A percentile compares a stretch with the other conserved stretches of the same genome.
These are phyloP conservation scores for Cyclanthera cordifolia DNA, from an alignment of 306 rosid species.

Conservation along the genomic window DNA sequence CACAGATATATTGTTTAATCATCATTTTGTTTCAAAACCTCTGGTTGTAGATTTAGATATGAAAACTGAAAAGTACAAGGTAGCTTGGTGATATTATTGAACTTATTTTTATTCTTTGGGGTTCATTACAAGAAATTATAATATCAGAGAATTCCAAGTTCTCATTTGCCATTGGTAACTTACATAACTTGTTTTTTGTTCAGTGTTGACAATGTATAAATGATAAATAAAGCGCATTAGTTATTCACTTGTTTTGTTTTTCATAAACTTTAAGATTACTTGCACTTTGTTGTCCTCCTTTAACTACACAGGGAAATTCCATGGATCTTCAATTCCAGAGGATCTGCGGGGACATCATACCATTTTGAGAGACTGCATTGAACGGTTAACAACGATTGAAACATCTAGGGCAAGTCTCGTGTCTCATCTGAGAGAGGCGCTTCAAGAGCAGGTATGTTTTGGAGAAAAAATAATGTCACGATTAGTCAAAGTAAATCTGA, in stretches of 20 bases:
- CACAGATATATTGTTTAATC: too few relatives aligned
- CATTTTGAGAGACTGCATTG: constrained; percentile 56
- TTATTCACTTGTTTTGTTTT: neutral
- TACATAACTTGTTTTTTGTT: neutral
- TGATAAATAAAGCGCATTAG: neutral
- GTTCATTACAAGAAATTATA: neutral
- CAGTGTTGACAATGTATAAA: neutral
- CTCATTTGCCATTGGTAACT: neutral
- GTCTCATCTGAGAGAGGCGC: constrained; percentile 77
- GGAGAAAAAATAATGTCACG: neutral
- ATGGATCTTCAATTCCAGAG: constrained; percentile 51
- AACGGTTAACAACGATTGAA: constrained; percentile 60
- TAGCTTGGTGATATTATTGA: too few relatives aligned
- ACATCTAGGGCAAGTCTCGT: constrained; percentile 73
- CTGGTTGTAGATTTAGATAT: too few relatives aligned
- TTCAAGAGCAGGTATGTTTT: constrained; percentile 70
- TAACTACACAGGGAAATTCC: constrained; percentile 39
- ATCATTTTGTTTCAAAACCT: too few relatives aligned
- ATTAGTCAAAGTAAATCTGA: constrained; percentile 18
- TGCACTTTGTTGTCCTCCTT: constrained; percentile 13
- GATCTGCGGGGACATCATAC: constrained; percentile 73
- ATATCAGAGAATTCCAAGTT: neutral
- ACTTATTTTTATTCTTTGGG: neutral
- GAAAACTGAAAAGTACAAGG: too few relatives aligned
- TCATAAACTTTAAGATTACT: constrained; percentile 14